Conservation (phyloP, 2,329 filamentous ascomycete species). For the Orbilia oligospora region DNA sequence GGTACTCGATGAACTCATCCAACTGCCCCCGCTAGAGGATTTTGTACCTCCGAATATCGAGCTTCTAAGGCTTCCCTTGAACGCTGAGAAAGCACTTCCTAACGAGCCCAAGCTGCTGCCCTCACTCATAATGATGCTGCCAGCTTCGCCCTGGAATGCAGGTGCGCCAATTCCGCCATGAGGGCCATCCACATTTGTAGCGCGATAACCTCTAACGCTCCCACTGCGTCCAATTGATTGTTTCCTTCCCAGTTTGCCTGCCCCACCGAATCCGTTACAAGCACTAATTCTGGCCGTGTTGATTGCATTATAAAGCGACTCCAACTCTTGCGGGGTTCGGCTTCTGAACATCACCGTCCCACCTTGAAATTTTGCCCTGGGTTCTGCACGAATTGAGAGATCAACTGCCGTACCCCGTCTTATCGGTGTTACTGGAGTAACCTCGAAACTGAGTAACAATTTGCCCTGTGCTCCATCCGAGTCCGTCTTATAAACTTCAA, state of each 20-base stretch:
- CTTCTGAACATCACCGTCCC: slow-evolving; percentile 84
- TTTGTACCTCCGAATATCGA: slow-evolving; percentile 57
- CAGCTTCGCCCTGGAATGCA: slow-evolving; percentile 62
- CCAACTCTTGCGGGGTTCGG: slow-evolving; percentile 81
- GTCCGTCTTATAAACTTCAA: slow-evolving; percentile 49
- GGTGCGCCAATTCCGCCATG: background rate
- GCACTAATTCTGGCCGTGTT: slow-evolving; percentile 90
- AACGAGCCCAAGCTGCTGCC: slow-evolving; percentile 75
- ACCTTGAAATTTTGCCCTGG: slow-evolving; percentile 78
- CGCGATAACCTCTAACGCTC: slow-evolving; percentile 54
- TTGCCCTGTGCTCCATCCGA: slow-evolving; percentile 64
- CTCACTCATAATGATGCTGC: slow-evolving; percentile 68
- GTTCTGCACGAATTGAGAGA: slow-evolving; percentile 91
- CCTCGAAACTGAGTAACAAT: slow-evolving; percentile 79
- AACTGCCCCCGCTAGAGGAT: slow-evolving; percentile 54
- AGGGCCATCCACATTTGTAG: slow-evolving; percentile 47
- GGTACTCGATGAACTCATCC: slow-evolving; percentile 59
- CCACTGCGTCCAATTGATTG: slow-evolving; percentile 70
- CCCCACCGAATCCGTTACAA: slow-evolving; percentile 70
- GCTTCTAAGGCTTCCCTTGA: slow-evolving; percentile 70
- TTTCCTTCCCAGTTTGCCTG: slow-evolving; percentile 64
- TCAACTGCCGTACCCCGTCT: slow-evolving; percentile 92
- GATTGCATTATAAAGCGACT: slow-evolving; percentile 85
- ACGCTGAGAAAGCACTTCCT: slow-evolving; percentile 76
- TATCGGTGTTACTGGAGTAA: slow-evolving; percentile 91